Percentiles rank a stretch among this genome's conserved stretches.
Conservation (phyloP, 2,329 filamentous ascomycete genomes). For the Dactylellina parvicollis region DNA sequence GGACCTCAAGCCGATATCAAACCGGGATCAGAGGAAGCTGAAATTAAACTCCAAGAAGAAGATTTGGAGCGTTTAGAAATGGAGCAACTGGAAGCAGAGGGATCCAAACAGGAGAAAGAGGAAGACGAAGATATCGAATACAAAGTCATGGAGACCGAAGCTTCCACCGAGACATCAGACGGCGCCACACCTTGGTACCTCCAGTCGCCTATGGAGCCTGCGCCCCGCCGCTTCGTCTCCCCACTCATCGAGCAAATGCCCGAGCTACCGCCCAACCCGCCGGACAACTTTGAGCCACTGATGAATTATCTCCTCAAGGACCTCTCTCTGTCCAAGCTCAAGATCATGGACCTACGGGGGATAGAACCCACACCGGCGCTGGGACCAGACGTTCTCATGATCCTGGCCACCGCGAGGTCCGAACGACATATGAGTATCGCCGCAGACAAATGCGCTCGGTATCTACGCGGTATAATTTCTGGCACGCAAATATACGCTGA, state of each 20-base stretch:
- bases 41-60: background rate
- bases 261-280: conserved; percentile 71
- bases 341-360: conserved; percentile 81
- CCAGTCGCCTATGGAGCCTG: conserved; percentile 68
- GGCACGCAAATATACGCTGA: conserved; percentile 70
- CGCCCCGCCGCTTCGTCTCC: conserved; percentile 64
- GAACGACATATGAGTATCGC: conserved; percentile 93
- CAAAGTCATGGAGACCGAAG: conserved; percentile 33
- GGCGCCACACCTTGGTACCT: conserved; percentile 81
- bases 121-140: conserved; percentile 53
- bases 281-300: conserved; percentile 75
- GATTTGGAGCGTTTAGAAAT: background rate
- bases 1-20: background rate
- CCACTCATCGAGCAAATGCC: conserved; percentile 63
- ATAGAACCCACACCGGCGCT: conserved; percentile 88
- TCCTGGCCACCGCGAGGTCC: conserved; percentile 88
- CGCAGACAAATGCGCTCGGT: conserved; percentile 87
- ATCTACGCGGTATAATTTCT: conserved; percentile 71
- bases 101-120: background rate
- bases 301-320: conserved; percentile 83
- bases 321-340: conserved; percentile 83
- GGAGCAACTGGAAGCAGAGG: conserved; percentile 6
- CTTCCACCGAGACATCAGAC: conserved; percentile 7
- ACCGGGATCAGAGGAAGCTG: background rate
- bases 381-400: conserved; percentile 88